A percentile compares a stretch with the other conserved stretches of the same genome.
Conservation (phyloP, 2,329 filamentous ascomycete species). For the Plenodomus tracheiphilus region DNA sequence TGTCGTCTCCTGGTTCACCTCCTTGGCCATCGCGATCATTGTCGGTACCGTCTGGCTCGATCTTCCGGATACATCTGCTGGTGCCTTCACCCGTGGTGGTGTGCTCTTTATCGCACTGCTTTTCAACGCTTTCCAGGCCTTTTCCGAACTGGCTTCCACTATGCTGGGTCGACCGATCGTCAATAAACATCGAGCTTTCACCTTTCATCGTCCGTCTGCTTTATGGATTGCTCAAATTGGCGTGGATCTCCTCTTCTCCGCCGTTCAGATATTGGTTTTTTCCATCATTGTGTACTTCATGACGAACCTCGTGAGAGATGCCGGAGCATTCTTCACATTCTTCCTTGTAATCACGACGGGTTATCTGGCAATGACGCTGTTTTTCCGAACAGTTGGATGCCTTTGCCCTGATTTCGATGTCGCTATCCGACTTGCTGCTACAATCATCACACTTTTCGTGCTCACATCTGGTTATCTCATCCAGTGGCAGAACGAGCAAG, state of each 20-base stretch:
- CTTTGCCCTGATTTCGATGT: conserved; percentile 81
- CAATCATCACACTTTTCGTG: conserved; percentile 80
- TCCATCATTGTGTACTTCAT: conserved; percentile 57
- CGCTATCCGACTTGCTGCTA: conserved; percentile 77
- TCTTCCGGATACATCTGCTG: conserved; percentile 64
- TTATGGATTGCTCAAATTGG: conserved; percentile 83
- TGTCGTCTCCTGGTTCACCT: conserved; percentile 70
- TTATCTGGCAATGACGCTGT: conserved; percentile 50
- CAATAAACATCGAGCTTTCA: conserved; percentile 82
- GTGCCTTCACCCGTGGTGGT: conserved; percentile 80
- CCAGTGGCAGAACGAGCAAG: conserved; percentile 73
- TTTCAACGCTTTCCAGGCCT: conserved; percentile 87
- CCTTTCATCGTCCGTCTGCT: conserved; percentile 80
- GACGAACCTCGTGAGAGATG: conserved; percentile 50
- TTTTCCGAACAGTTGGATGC: conserved; percentile 58
- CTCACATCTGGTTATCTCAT: conserved; percentile 83
- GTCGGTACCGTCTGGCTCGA: conserved; percentile 79
- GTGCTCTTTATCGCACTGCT: conserved; percentile 78
- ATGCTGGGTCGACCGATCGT: conserved; percentile 78
- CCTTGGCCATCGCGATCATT: conserved; percentile 75
- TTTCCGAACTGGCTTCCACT: conserved; percentile 73
- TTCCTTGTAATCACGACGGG: conserved; percentile 48
- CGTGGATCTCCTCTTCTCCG: conserved; percentile 74
- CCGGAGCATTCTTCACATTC: conserved; percentile 55
- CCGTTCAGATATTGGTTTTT: conserved; percentile 63